A percentile compares a stretch with the other conserved stretches of the same genome.
These are phyloP conservation scores for Thelonectria olida DNA, from an alignment of 2,329 filamentous ascomycete genomes.

Conservation along the genomic window DNA sequence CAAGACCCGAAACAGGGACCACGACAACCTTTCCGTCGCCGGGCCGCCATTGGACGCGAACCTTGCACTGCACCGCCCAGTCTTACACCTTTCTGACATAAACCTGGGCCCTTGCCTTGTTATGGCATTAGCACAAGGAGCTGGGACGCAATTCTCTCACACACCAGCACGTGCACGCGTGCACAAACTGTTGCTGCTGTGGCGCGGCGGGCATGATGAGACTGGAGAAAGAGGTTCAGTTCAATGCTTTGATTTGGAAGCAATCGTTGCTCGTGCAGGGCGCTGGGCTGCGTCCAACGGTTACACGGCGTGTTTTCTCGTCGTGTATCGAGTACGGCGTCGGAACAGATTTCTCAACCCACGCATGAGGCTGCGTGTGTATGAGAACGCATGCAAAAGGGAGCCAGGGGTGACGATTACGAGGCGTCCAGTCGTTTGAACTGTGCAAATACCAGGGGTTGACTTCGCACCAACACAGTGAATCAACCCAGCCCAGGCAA, in stretches of 20 bases:
- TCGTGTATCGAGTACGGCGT: background rate
- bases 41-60: no score
- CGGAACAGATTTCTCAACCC: background rate
- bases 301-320: background rate
- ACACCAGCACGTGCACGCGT: constrained; percentile 15
- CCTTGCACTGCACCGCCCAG: background rate
- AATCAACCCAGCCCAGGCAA: no score
- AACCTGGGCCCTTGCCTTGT: background rate
- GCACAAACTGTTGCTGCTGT: constrained; percentile 1
- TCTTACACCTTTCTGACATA: constrained; percentile 15
- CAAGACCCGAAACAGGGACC: constrained; percentile 1
- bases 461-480: no score
- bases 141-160: constrained; percentile 18
- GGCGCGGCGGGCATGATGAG: constrained; percentile 8
- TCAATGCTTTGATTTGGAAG: constrained; percentile 2
- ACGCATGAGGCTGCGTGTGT: background rate
- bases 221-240: background rate
- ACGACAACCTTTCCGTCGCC: no score
- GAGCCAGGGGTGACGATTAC: background rate
- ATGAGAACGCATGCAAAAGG: background rate
- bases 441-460: no score
- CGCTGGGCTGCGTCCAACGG: constrained; percentile 32
- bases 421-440: background rate
- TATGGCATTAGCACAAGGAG: constrained; percentile 1
- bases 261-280: constrained; percentile 6